Percentiles rank a stretch among this genome's conserved stretches.
These are phyloP conservation scores for Phanerochaete carnosa DNA, from an alignment of 768 basidiomycete genomes.

Conservation along the genomic window DNA sequence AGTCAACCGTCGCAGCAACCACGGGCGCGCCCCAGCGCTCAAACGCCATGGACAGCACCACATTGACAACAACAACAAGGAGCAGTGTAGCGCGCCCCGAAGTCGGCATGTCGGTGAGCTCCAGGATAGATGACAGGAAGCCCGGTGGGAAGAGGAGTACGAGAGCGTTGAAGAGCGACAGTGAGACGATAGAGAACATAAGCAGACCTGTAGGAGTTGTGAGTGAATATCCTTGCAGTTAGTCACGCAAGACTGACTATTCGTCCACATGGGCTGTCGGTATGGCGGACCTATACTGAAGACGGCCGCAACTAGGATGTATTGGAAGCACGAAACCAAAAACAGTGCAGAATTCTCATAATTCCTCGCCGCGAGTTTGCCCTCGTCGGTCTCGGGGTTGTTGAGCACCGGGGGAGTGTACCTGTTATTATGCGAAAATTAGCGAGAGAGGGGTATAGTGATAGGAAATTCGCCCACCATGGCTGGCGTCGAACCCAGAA, in stretches of 20 bases:
- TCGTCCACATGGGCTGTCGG: slow-evolving; percentile 92
- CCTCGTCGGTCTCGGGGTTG: slow-evolving; percentile 43
- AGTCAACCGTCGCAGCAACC: slow-evolving; percentile 54
- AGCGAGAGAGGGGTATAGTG: neutral
- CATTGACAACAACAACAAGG: slow-evolving; percentile 63
- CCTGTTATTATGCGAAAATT: slow-evolving; percentile 39
- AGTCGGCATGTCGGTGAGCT: slow-evolving; percentile 72
- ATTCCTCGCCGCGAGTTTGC: slow-evolving; percentile 80
- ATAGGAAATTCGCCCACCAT: slow-evolving; percentile 53
- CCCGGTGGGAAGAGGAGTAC: slow-evolving; percentile 73
- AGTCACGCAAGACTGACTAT: slow-evolving; percentile 46
- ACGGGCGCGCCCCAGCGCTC: slow-evolving; percentile 71
- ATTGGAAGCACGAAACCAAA: slow-evolving; percentile 96
- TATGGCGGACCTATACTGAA: slow-evolving; percentile 99
- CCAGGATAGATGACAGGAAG: slow-evolving; percentile 57
- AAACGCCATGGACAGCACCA: slow-evolving; percentile 64
- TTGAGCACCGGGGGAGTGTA: slow-evolving; percentile 65
- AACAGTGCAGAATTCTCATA: slow-evolving; percentile 93
- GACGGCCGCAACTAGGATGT: slow-evolving; percentile 93
- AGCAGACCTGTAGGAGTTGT: slow-evolving; percentile 59
- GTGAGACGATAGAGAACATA: slow-evolving; percentile 67
- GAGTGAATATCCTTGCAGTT: neutral
- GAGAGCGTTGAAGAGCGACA: slow-evolving; percentile 72
- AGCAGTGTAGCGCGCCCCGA: slow-evolving; percentile 70
- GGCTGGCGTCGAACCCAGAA: slow-evolving; percentile 81